Base-by-base conservation (phyloP, 345 rosid species). In the Leavenworthia alabamica region DNA sequence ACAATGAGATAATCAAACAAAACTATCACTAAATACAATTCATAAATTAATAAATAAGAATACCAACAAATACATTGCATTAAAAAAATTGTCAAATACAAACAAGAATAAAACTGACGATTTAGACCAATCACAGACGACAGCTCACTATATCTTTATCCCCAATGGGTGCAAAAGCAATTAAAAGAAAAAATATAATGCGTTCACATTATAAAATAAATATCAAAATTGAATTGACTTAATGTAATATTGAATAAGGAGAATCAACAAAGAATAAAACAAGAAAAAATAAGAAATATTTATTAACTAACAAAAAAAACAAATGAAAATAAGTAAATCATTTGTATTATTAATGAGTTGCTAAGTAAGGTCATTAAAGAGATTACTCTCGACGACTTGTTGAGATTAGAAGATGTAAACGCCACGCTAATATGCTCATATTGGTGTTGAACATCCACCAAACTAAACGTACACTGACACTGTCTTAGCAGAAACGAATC, bases 71-170 rank as follows among this genome's bases (percentile, higher is more conserved):
- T 14, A 42, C 9, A 22, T 12, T 3, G 4, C 33, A 32, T 33
- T 32, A 47, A 15, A 20, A 20, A 8, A 7, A 1, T 7, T 7
- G 13, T 24, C 27, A 43, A 2, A 22, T 5, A 39, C 6, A 63
- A 62, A 43, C 7, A 19, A 20, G 0, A 16, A 29, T 4, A 17
- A 63, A 44, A 5, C 0, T 23, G 26, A n/a, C 46, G 71, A 56
- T 56, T 56, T 10, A 22, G 55, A 67, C 72, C 72, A 56, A 32
- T 57, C 72, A 58, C 33, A 20, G 40, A 40, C 42, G 40, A 49
- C 57, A 67, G 42, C 59, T 40, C 64, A 37, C 15, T 17, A 29
- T 15, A 7, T 9, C 22, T 31, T 37, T 28, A 15, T 28, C 43
- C 31, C 9, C 33, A 19, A 37, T 13, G 39, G 13, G 12, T 20